Conservation (phyloP, 768 basidiomycete genomes). For the Pleurotus ostreatus region DNA sequence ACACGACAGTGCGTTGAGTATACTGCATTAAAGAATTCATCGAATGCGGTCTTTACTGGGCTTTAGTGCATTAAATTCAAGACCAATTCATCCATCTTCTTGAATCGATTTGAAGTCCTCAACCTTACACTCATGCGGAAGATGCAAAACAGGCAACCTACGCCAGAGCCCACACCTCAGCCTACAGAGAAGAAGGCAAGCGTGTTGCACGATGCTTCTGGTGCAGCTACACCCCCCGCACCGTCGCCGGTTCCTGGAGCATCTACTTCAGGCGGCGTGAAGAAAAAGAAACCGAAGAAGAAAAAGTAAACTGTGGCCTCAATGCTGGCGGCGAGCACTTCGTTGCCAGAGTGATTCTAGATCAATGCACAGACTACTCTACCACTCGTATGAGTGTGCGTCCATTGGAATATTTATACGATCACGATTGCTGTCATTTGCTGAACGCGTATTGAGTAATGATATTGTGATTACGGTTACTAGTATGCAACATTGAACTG, state of each 20-base stretch:
- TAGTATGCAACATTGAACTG: too few species aligned
- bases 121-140: slow-evolving; percentile 84
- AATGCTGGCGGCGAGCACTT: too few species aligned
- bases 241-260: slow-evolving; percentile 20
- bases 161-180: slow-evolving; percentile 20
- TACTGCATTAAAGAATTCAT: too few species aligned
- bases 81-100: slow-evolving; percentile 89
- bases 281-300: slow-evolving; percentile 84
- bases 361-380: too few species aligned
- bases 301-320: slow-evolving; percentile 45
- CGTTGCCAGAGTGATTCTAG: too few species aligned
- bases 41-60: too few species aligned
- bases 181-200: slow-evolving; percentile 17
- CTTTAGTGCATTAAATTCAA: slow-evolving; percentile 92
- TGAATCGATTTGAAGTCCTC: slow-evolving; percentile 93
- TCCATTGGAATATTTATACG: too few species aligned
- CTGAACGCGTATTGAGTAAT: too few species aligned
- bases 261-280: slow-evolving; percentile 51
- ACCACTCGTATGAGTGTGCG: too few species aligned
- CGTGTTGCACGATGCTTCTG: slow-evolving; percentile 7
- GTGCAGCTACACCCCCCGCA: slow-evolving; percentile 19
- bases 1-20: slow-evolving; percentile 64
- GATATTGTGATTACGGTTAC: too few species aligned
- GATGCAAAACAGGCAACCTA: slow-evolving; percentile 66
- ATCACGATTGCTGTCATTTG: too few species aligned